Conservation (phyloP, 495 filamentous ascomycete genomes). For the Penicillium subrubescens region DNA sequence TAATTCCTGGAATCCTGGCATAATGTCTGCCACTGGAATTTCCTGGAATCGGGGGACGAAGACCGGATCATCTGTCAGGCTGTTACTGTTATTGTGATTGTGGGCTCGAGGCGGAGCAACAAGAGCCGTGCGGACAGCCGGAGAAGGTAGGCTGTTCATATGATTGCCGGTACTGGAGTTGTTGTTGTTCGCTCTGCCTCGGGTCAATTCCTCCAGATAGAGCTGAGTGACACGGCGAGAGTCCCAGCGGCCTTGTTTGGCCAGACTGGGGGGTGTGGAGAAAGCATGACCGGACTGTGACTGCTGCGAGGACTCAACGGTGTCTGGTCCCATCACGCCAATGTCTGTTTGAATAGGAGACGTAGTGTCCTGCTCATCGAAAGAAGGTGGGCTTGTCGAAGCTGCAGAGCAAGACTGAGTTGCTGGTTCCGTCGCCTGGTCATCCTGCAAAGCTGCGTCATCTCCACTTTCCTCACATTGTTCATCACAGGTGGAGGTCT, state of each 20-base stretch:
- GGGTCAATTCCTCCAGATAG: slow-evolving; percentile 54
- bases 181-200: slow-evolving; percentile 30
- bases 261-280: slow-evolving; percentile 46
- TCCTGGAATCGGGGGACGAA: slow-evolving; percentile 34
- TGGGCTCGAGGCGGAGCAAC: slow-evolving; percentile 25
- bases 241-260: slow-evolving; percentile 55
- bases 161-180: not conserved
- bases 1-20: slow-evolving; percentile 30
- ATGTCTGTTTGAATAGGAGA: slow-evolving; percentile 23
- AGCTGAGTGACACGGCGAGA: slow-evolving; percentile 55
- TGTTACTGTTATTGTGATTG: slow-evolving; percentile 24
- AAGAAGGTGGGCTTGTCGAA: slow-evolving; percentile 34
- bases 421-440: slow-evolving; percentile 28
- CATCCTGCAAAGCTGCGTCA: slow-evolving; percentile 24
- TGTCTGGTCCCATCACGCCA: slow-evolving; percentile 21
- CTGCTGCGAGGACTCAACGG: slow-evolving; percentile 14
- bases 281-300: slow-evolving; percentile 13
- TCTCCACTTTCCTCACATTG: slow-evolving; percentile 40
- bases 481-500: slow-evolving; percentile 41
- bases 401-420: slow-evolving; percentile 40
- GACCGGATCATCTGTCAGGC: slow-evolving; percentile 42
- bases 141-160: not conserved
- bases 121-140: slow-evolving; percentile 17
- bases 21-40: slow-evolving; percentile 25
- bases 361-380: slow-evolving; percentile 20